Evolutionary conservation across 306 rosid genomes (phyloP).

Genomic region (Sesbania bispinosa): DNA sequence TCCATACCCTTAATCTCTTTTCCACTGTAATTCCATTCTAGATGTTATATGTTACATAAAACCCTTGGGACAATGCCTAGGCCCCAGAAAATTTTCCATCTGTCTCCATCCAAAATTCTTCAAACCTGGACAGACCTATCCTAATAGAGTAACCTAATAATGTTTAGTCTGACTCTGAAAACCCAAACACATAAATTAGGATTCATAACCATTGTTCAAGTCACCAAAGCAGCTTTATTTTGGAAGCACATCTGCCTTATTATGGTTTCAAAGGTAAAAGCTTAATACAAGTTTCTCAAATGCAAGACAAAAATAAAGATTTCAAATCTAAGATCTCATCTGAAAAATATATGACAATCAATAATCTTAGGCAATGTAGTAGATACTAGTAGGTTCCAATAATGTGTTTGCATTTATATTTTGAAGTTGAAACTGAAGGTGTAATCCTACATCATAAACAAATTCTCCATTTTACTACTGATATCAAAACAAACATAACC

Average conservation of each 20-base stretch:
- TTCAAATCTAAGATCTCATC: neutral
- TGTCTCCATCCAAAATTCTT: neutral
- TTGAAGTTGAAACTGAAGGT: constrained; percentile 1
- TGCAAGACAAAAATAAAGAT: neutral
- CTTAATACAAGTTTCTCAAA: neutral
- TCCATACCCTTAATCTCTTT: neutral
- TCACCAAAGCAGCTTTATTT: too few relatives aligned
- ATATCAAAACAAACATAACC: neutral
- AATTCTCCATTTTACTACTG: neutral
- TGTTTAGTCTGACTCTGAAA: neutral
- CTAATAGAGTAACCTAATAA: neutral
- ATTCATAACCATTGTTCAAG: neutral
- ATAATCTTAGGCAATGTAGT: neutral
- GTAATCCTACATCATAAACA: neutral
- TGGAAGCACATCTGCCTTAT: neutral
- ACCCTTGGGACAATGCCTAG: neutral
- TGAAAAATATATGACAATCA: neutral
- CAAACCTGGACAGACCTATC: neutral
- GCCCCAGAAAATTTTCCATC: neutral
- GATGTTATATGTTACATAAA: neutral
- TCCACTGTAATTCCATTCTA: neutral
- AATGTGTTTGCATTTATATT: neutral
- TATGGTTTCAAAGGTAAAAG: neutral
- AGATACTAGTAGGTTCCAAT: neutral
- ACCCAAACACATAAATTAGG: neutral